Base-by-base conservation (phyloP, 2,329 filamentous ascomycete species). In the Phialophora tarda region DNA sequence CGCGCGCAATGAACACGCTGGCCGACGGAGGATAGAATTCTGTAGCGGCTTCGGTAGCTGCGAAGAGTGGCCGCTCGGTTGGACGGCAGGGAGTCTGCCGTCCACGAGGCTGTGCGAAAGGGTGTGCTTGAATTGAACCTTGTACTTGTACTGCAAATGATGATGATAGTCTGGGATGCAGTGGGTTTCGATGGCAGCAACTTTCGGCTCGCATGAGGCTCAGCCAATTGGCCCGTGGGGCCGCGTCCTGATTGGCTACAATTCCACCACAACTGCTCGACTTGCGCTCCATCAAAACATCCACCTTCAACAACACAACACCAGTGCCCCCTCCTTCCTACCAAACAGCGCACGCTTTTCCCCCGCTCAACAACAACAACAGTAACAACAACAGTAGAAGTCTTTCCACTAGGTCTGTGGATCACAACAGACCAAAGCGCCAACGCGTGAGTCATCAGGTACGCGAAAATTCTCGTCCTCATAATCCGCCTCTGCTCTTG, bases 241-340 rank as follows among this genome's bases (percentile, higher is more conserved):
- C 24, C 26, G 53, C 24, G n/a, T n/a, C 17, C 14, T 55, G 28
- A 55, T 55, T 55, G 53, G 53, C 28, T 32, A 28, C 53, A 34
- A 7, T 14, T 55, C 53, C 24, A 30, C 53, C 53, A 23, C 53
- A 24, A 2, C 28, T 24, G 53, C 11, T 34, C 10, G 28, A 34
- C 53, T 55, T 55, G 26, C 48, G 48, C 21, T 53, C 48, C 17
- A 55, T 34, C 53, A 55, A 55, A 55, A 55, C 53, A 55, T 34
- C 30, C 30, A 32, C 30, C 55, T 10, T 50, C n/a, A 53, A 38
- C 58, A 51, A 51, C 21, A 30, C 24, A 17, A 14, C 30, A 26
- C 28, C 28, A 51, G 24, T 30, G 32, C 28, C 12, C 38, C 58
- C 48, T 38, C 61, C 48, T 26, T 30, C 62, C 28, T 26, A 53